phyloP scores from a whole-genome alignment of 2,329 filamentous ascomycete species.

The Claviceps pusilla region DNA sequence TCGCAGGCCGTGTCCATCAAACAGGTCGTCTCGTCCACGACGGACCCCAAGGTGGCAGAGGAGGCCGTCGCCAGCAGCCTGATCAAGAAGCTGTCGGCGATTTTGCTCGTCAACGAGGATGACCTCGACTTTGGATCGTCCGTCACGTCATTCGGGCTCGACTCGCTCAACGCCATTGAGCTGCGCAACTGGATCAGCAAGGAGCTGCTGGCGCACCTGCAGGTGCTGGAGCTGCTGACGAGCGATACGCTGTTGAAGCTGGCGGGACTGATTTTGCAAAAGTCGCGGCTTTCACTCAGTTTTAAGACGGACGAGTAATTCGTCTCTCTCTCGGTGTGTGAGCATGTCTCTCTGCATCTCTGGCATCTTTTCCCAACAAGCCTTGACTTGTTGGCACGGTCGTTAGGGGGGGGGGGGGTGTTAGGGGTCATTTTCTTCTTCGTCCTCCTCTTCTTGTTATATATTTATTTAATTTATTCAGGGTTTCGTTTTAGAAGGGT shows the following conservation, averaged over 20 bases:
- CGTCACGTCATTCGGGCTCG: constrained; percentile 19
- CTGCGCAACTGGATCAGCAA: constrained; percentile 35
- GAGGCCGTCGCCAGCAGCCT: constrained; percentile 12
- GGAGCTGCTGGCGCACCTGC: constrained; percentile 26
- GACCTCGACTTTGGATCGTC: constrained; percentile 6
- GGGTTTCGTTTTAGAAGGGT: no score
- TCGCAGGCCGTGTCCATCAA: constrained; percentile 9
- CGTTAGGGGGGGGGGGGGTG: neutral
- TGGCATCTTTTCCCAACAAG: no score
- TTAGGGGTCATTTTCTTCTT: neutral
- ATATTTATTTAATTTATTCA: no score
- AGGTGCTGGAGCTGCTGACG: constrained; percentile 39
- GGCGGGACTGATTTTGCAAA: constrained; percentile 13
- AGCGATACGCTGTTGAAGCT: constrained; percentile 25
- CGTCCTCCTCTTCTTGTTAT: no score
- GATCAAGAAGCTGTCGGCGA: constrained; percentile 21
- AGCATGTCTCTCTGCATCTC: no score
- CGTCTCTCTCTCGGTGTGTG: no score
- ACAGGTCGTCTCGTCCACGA: neutral
- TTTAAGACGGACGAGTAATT: neutral
- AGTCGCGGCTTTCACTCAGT: constrained; percentile 11
- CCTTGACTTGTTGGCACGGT: no score
- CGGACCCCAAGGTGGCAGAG: constrained; percentile 4
- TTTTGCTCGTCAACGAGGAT: constrained; percentile 12
- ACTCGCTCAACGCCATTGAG: constrained; percentile 35